These are phyloP conservation scores for Tylopilus sp. DNA, from an alignment of 768 basidiomycete species.

Conservation along the genomic window DNA sequence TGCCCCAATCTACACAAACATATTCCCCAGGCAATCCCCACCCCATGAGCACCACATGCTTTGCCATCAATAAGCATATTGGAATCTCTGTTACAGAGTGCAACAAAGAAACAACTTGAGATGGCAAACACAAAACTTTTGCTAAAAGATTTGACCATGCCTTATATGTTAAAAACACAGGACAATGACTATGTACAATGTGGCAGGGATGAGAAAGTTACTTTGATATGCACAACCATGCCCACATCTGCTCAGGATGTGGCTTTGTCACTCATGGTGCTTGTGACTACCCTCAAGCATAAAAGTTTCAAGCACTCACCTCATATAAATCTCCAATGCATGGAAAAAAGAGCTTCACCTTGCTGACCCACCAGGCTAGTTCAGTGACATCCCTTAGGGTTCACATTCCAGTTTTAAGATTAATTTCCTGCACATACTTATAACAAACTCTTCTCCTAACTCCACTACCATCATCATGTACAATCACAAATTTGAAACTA, in stretches of 20 bases:
- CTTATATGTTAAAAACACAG: background rate
- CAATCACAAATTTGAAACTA: too few species aligned
- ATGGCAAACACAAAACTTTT: background rate
- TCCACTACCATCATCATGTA: too few species aligned
- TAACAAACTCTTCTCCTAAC: too few species aligned
- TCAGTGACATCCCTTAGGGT: background rate
- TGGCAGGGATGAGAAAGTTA: background rate
- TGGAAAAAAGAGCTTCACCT: background rate
- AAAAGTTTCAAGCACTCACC: too few species aligned
- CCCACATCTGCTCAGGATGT: background rate
- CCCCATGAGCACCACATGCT: background rate
- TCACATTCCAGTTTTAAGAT: background rate
- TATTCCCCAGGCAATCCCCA: background rate
- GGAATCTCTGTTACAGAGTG: background rate
- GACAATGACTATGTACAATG: background rate
- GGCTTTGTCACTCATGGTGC: background rate
- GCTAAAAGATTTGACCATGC: background rate
- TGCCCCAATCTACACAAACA: too few species aligned
- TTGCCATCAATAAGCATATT: background rate
- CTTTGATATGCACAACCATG: background rate
- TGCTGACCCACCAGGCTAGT: background rate
- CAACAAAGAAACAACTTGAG: background rate
- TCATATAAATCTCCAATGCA: background rate
- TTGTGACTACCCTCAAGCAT: background rate
- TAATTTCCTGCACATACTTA: too few species aligned